A percentile compares a stretch with the other conserved stretches of the same genome.
Conservation (phyloP, 495 filamentous ascomycete species). For the Aspergillus leporis region DNA sequence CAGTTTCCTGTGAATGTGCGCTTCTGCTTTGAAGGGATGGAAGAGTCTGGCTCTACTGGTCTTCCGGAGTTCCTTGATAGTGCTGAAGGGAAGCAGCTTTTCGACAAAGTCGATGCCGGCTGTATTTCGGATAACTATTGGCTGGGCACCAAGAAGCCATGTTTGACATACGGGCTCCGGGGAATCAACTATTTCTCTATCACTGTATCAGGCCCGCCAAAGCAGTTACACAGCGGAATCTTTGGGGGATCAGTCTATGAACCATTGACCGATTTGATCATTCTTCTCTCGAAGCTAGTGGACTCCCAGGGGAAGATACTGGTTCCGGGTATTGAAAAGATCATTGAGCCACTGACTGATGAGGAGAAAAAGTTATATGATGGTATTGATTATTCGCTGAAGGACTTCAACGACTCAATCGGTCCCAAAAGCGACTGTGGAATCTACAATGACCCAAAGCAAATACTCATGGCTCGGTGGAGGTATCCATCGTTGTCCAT, state of each 20-base stretch:
- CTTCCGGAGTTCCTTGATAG: slow-evolving; percentile 86
- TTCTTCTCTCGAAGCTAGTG: slow-evolving; percentile 77
- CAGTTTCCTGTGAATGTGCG: slow-evolving; percentile 96
- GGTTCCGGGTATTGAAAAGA: slow-evolving; percentile 84
- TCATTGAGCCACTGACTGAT: slow-evolving; percentile 81
- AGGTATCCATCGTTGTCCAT: slow-evolving; percentile 89
- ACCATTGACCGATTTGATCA: slow-evolving; percentile 94
- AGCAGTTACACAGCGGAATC: slow-evolving; percentile 93
- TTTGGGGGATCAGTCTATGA: slow-evolving; percentile 95
- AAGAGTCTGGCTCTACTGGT: slow-evolving; percentile 96
- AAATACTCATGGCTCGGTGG: slow-evolving; percentile 93
- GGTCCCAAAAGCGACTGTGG: slow-evolving; percentile 81
- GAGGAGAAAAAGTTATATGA: slow-evolving; percentile 85
- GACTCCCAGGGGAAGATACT: slow-evolving; percentile 86
- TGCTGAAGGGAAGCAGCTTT: slow-evolving; percentile 85
- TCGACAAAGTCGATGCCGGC: slow-evolving; percentile 91
- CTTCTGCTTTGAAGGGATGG: slow-evolving; percentile 99
- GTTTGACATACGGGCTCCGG: slow-evolving; percentile 94
- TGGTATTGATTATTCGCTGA: slow-evolving; percentile 89
- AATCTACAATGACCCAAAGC: slow-evolving; percentile 82
- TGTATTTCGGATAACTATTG: slow-evolving; percentile 99
- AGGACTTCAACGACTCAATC: slow-evolving; percentile 85
- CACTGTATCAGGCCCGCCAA: slow-evolving; percentile 83
- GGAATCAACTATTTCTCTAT: slow-evolving; percentile 96
- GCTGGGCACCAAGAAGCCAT: slow-evolving; percentile 97